phyloP scores from a whole-genome alignment of 179 eudicot species.

The Sideroxylon spinosum region DNA sequence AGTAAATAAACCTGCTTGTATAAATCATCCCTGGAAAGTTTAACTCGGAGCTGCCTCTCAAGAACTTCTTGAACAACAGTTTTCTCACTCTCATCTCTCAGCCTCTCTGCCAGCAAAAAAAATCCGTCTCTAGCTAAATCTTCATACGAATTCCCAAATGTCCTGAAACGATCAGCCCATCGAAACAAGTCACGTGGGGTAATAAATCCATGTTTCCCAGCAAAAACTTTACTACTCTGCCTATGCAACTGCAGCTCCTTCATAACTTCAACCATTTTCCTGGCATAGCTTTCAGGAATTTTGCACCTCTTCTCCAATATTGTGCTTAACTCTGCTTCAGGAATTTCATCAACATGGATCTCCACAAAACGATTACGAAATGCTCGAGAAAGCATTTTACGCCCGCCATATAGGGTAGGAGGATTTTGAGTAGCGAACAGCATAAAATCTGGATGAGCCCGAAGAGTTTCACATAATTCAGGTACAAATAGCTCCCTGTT shows the following conservation, averaged over 20 bases:
- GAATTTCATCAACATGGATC: constrained; percentile 97
- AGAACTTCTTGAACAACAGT: constrained; percentile 66
- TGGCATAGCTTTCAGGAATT: constrained; percentile 71
- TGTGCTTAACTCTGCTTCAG: constrained; percentile 64
- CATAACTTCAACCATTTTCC: constrained; percentile 88
- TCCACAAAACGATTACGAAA: constrained; percentile 98
- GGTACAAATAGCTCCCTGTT: constrained; percentile 94
- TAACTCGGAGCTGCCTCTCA: constrained; percentile 59
- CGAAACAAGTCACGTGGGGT: constrained; percentile 96
- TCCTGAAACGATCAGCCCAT: constrained; percentile 84
- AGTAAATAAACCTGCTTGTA: constrained; percentile 59
- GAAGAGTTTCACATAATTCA: constrained; percentile 73
- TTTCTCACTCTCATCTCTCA: constrained; percentile 79
- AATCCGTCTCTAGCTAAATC: constrained; percentile 86
- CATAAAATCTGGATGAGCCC: constrained; percentile 93
- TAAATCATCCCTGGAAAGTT: constrained; percentile 41
- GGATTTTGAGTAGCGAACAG: constrained; percentile 98
- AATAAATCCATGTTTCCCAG: constrained; percentile 97
- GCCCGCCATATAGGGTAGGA: constrained; percentile 91
- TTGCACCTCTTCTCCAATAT: constrained; percentile 69
- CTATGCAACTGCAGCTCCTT: constrained; percentile 88
- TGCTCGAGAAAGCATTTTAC: constrained; percentile 97
- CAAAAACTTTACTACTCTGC: constrained; percentile 90
- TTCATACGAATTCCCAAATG: constrained; percentile 54
- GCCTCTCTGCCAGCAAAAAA: constrained; percentile 87